Evolutionary conservation across 2,329 filamentous ascomycete genomes (phyloP).

Genomic region (Rhinocladiella similis): DNA sequence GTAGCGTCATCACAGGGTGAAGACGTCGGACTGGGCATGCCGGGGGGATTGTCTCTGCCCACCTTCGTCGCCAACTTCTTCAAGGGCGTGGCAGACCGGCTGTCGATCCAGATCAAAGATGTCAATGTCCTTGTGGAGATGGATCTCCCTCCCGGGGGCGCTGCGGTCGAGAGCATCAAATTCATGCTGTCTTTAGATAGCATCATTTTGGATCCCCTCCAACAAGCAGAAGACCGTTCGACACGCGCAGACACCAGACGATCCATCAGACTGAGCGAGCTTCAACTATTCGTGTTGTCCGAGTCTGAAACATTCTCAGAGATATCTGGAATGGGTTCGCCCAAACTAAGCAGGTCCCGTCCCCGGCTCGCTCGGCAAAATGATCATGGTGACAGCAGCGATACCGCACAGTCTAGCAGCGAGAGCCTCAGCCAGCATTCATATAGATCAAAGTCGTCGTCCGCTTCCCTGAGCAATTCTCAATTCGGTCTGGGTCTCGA

Average conservation of each 20-base stretch:
- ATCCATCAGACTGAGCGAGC: conserved; percentile 19
- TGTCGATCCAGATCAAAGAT: conserved; percentile 55
- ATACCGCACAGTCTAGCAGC: conserved; percentile 12
- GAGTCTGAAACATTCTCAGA: conserved; percentile 27
- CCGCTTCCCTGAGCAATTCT: conserved; percentile 15
- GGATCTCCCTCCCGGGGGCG: conserved; percentile 11
- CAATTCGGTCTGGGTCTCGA: conserved; percentile 16
- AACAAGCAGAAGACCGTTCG: conserved; percentile 1
- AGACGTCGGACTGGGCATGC: conserved; percentile 53
- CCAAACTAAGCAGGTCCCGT: conserved; percentile 20
- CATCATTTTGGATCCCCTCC: conserved; percentile 16
- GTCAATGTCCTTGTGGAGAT: conserved; percentile 35
- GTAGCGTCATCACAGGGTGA: conserved; percentile 50
- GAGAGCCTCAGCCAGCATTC: conserved; percentile 19
- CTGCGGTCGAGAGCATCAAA: conserved; percentile 21
- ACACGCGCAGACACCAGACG: conserved; percentile 10
- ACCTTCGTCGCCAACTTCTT: conserved; percentile 61
- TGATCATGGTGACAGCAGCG: conserved; percentile 10
- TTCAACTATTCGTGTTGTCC: conserved; percentile 23
- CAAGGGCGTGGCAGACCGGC: conserved; percentile 58
- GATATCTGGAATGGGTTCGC: conserved; percentile 24
- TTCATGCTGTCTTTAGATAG: conserved; percentile 22
- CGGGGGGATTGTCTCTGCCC: conserved; percentile 56
- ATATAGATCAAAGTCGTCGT: conserved; percentile 12
- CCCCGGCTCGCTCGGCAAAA: conserved; percentile 15